These are phyloP conservation scores for Kazachstania bromeliacearum DNA, from an alignment of 805 yeast genomes.

Conservation along the genomic window DNA sequence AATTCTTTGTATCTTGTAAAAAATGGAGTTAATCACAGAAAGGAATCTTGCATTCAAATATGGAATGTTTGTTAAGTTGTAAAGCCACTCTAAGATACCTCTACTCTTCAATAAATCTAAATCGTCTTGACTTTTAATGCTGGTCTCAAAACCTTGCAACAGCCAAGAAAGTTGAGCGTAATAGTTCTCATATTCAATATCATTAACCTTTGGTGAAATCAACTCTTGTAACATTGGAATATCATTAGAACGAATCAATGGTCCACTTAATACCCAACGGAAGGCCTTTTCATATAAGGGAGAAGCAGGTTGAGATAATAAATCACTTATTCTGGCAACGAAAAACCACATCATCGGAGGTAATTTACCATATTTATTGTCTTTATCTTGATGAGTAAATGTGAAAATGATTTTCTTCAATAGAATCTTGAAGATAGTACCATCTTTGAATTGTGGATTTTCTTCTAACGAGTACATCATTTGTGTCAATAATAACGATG, in stretches of 20 bases:
- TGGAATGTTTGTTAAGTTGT: constrained; percentile 47
- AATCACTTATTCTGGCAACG: constrained; percentile 45
- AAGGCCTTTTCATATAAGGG: constrained; percentile 61
- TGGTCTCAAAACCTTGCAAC: constrained; percentile 37
- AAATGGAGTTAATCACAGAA: constrained; percentile 32
- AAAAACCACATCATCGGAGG: constrained; percentile 46
- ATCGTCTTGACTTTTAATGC: constrained; percentile 43
- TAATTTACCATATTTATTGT: constrained; percentile 16
- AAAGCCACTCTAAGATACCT: constrained; percentile 58
- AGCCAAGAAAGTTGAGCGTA: constrained; percentile 62
- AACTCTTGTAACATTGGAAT: constrained; percentile 35
- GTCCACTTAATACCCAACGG: constrained; percentile 50
- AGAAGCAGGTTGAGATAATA: constrained; percentile 63
- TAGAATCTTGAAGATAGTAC: constrained; percentile 43
- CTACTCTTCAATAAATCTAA: constrained; percentile 41
- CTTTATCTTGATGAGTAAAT: constrained; percentile 14
- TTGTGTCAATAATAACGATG: constrained; percentile 37
- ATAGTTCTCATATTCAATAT: constrained; percentile 32
- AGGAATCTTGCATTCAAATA: constrained; percentile 35
- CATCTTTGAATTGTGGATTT: constrained; percentile 45
- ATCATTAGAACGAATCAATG: constrained; percentile 32
- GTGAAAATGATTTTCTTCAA: constrained; percentile 36
- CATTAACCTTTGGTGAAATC: constrained; percentile 19
- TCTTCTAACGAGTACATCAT: constrained; percentile 35
- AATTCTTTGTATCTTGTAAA: constrained; percentile 41